A percentile compares a stretch with the other conserved stretches of the same genome.
Conservation (phyloP, 2,329 filamentous ascomycete genomes). For the Leptodontidium sp. region DNA sequence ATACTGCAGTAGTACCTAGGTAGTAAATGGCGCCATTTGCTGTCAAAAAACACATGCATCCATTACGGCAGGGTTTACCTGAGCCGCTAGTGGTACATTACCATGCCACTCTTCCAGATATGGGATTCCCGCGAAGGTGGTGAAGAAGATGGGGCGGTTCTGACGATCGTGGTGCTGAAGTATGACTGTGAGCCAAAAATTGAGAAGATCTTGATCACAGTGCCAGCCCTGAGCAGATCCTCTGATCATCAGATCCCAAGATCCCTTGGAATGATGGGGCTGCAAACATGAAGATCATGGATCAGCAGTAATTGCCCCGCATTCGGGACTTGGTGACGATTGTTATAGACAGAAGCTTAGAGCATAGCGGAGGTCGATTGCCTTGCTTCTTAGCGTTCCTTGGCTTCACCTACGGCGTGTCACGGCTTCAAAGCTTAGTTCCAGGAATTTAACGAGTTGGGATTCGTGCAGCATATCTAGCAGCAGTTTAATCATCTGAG, state of each 20-base stretch:
- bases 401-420: too few species aligned
- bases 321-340: not conserved
- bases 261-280: not conserved
- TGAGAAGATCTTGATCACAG: not conserved
- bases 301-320: constrained; percentile 3
- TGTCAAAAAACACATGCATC: constrained; percentile 16
- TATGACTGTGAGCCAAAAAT: too few species aligned
- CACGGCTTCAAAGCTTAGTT: too few species aligned
- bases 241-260: not conserved
- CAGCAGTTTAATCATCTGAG: too few species aligned
- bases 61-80: not conserved
- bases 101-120: not conserved
- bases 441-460: too few species aligned
- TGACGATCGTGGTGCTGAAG: not conserved
- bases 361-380: too few species aligned
- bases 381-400: too few species aligned
- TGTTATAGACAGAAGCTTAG: not conserved
- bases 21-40: constrained; percentile 16
- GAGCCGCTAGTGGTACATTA: not conserved
- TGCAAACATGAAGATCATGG: not conserved
- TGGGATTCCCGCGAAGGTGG: not conserved
- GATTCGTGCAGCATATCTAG: too few species aligned
- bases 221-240: constrained; percentile 9
- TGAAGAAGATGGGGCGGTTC: not conserved
- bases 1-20: constrained; percentile 9